Evolutionary conservation across 2,329 filamentous ascomycete genomes (phyloP).

Genomic region (Sarocladium kiliense): DNA sequence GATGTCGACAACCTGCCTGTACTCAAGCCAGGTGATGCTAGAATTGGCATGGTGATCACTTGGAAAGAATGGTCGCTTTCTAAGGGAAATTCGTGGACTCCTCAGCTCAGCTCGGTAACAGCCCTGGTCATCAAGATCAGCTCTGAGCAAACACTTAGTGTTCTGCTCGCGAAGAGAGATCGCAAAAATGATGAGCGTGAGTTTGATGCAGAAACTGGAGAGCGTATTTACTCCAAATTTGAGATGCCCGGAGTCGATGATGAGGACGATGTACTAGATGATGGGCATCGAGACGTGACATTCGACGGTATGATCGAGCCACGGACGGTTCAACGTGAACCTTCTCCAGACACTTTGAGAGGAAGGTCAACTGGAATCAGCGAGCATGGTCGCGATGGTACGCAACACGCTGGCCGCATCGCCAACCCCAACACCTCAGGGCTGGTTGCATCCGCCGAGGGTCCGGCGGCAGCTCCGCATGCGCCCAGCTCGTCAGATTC

Average conservation of each 20-base stretch:
- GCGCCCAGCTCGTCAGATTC: not conserved
- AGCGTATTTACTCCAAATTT: slow-evolving; percentile 71
- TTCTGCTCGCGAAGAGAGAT: slow-evolving; percentile 67
- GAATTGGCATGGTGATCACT: slow-evolving; percentile 58
- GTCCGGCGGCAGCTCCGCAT: not conserved
- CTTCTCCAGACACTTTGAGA: not conserved
- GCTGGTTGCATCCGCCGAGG: not conserved
- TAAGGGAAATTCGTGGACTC: slow-evolving; percentile 60
- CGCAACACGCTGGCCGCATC: no score
- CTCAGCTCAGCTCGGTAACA: slow-evolving; percentile 58
- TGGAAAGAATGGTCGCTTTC: slow-evolving; percentile 63
- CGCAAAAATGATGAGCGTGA: slow-evolving; percentile 50
- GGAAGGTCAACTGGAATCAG: not conserved
- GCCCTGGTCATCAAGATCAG: slow-evolving; percentile 57
- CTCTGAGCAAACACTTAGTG: slow-evolving; percentile 45
- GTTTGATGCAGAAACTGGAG: slow-evolving; percentile 63
- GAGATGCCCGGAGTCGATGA: slow-evolving; percentile 60
- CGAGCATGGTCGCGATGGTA: not conserved
- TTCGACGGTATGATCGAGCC: slow-evolving; percentile 64
- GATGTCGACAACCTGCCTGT: slow-evolving; percentile 49
- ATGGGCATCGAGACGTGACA: slow-evolving; percentile 54
- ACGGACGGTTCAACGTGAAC: slow-evolving; percentile 48
- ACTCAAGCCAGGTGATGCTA: slow-evolving; percentile 43
- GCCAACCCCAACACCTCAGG: not conserved
- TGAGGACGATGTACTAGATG: slow-evolving; percentile 54